Percentiles rank a stretch among this genome's conserved stretches.
These are phyloP conservation scores for Neopestalotiopsis sp. DNA, from an alignment of 2,329 filamentous ascomycete species.

Conservation along the genomic window DNA sequence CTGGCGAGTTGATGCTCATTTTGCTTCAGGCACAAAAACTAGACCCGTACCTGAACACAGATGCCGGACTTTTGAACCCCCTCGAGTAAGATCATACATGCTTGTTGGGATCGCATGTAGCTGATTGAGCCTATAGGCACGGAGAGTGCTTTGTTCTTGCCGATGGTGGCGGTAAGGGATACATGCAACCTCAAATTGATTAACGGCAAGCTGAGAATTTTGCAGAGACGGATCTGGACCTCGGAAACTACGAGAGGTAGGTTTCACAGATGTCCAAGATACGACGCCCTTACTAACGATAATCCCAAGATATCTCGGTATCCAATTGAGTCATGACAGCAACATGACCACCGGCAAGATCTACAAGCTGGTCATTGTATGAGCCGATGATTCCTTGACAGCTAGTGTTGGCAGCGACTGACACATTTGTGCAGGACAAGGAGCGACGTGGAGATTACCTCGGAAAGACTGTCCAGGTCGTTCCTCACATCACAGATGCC, in stretches of 20 bases:
- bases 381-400: constrained; percentile 27
- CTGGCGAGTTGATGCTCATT: not conserved
- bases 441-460: constrained; percentile 76
- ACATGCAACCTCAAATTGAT: constrained; percentile 10
- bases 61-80: constrained; percentile 64
- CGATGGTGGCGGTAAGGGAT: constrained; percentile 64
- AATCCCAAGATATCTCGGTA: constrained; percentile 63
- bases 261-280: not conserved
- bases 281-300: not conserved
- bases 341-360: constrained; percentile 99
- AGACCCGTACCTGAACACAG: constrained; percentile 75
- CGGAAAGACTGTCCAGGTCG: constrained; percentile 86
- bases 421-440: constrained; percentile 20
- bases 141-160: constrained; percentile 89
- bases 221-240: constrained; percentile 54
- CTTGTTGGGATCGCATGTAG: not conserved
- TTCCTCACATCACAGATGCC: constrained; percentile 89
- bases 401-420: constrained; percentile 4
- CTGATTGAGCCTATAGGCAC: constrained; percentile 51
- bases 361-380: constrained; percentile 83
- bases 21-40: constrained; percentile 44
- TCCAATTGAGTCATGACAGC: constrained; percentile 82
- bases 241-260: constrained; percentile 59
- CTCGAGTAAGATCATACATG: not conserved
- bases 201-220: constrained; percentile 21